Evolutionary conservation across 805 yeast species (phyloP).

Genomic region (Gaillardinia entomophila): DNA sequence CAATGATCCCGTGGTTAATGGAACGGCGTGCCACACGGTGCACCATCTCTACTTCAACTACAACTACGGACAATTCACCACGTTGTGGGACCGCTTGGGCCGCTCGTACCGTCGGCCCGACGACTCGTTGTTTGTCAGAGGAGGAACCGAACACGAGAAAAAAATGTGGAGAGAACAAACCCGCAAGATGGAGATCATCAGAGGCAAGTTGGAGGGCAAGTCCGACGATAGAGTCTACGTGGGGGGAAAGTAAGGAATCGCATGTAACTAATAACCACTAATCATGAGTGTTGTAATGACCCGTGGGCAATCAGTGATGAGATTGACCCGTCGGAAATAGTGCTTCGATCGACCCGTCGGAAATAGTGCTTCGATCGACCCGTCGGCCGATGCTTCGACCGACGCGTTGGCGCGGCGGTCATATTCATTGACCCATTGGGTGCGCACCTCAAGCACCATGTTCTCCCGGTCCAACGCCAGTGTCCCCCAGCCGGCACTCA

Average conservation of each 20-base stretch:
- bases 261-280: too few species aligned
- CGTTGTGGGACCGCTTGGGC: slow-evolving; percentile 96
- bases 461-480: not conserved
- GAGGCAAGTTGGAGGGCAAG: slow-evolving; percentile 74
- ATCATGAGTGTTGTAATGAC: too few species aligned
- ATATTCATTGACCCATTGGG: not conserved
- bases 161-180: slow-evolving; percentile 68
- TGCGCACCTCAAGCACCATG: too few species aligned
- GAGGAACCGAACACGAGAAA: slow-evolving; percentile 49
- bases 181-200: slow-evolving; percentile 70
- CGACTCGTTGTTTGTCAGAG: slow-evolving; percentile 56
- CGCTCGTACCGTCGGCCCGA: slow-evolving; percentile 92
- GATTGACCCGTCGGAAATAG: too few species aligned
- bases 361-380: too few species aligned
- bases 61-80: slow-evolving; percentile 97
- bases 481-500: slow-evolving; percentile 29
- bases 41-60: slow-evolving; percentile 97
- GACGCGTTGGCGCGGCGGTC: not conserved
- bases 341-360: too few species aligned
- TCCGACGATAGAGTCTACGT: slow-evolving; percentile 71
- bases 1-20: slow-evolving; percentile 89
- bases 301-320: too few species aligned
- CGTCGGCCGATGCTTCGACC: too few species aligned
- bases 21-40: slow-evolving; percentile 97
- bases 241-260: too few species aligned